phyloP scores from a whole-genome alignment of 345 rosid species.

The Populus euphratica region DNA sequence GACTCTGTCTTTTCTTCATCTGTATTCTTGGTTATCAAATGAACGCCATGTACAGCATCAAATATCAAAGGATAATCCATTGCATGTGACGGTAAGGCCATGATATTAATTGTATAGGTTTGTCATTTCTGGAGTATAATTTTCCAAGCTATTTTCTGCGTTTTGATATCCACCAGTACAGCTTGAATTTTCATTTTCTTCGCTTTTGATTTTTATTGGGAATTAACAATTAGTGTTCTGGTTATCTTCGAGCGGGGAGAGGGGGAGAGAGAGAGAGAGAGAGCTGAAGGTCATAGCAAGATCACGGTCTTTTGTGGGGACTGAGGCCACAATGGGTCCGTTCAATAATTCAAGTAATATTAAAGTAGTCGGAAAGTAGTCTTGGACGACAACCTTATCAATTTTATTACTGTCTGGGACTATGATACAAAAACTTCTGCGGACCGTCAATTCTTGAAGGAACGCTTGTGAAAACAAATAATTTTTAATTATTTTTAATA shows the following conservation, averaged over 20 bases:
- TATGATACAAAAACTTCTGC: neutral
- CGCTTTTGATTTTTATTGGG: neutral
- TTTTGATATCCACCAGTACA: neutral
- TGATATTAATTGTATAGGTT: neutral
- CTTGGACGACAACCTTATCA: neutral
- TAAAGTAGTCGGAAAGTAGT: neutral
- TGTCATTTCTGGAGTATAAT: neutral
- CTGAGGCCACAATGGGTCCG: neutral
- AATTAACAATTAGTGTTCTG: neutral
- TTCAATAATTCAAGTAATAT: neutral
- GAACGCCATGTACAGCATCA: neutral
- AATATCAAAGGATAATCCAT: neutral
- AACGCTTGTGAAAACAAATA: too few relatives aligned
- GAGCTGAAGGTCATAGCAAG: neutral
- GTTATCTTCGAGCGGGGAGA: neutral
- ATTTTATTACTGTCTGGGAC: neutral
- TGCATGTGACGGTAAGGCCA: neutral
- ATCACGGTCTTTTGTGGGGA: slow-evolving; percentile 14
- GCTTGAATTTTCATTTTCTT: neutral
- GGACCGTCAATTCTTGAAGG: neutral
- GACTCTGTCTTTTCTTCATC: neutral
- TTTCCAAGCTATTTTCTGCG: neutral
- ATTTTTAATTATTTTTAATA: too few relatives aligned
- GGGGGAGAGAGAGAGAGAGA: neutral
- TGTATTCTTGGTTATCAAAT: neutral